phyloP scores from a whole-genome alignment of 192 early-diverging fungal genomes.

The Rhizoclosmatium sp. region DNA sequence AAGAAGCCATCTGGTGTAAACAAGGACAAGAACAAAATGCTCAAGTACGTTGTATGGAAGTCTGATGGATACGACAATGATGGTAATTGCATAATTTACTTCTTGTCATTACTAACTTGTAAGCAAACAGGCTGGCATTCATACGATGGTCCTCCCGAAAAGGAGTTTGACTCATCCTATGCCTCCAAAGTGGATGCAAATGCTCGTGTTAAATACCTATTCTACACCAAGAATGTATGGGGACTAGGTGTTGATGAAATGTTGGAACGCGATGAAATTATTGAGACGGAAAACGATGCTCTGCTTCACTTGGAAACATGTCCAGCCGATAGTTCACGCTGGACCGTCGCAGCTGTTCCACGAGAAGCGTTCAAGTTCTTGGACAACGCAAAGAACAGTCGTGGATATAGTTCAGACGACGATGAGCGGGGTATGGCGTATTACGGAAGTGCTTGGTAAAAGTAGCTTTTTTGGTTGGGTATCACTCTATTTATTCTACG shows the following conservation, averaged over 20 bases:
- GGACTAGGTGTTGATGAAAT: constrained; percentile 2
- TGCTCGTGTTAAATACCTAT: constrained; percentile 5
- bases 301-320: background rate
- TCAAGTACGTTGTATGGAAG: constrained; percentile 1
- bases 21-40: constrained; percentile 5
- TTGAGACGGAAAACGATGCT: background rate
- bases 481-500: no score
- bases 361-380: background rate
- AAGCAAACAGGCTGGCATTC: background rate
- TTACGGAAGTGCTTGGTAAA: no score
- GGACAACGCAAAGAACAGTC: background rate
- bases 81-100: background rate
- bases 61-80: constrained; percentile 7
- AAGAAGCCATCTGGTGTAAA: background rate
- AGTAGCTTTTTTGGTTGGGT: no score
- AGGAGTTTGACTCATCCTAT: constrained; percentile 1
- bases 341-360: constrained; percentile 2
- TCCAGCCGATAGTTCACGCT: background rate
- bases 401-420: no score
- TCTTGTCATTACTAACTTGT: background rate
- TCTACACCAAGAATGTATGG: background rate
- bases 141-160: background rate
- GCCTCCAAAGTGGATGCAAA: background rate
- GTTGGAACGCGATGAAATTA: background rate
- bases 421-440: no score